Base-by-base conservation (phyloP, 768 basidiomycete genomes). In the Lepiota subincarnata region DNA sequence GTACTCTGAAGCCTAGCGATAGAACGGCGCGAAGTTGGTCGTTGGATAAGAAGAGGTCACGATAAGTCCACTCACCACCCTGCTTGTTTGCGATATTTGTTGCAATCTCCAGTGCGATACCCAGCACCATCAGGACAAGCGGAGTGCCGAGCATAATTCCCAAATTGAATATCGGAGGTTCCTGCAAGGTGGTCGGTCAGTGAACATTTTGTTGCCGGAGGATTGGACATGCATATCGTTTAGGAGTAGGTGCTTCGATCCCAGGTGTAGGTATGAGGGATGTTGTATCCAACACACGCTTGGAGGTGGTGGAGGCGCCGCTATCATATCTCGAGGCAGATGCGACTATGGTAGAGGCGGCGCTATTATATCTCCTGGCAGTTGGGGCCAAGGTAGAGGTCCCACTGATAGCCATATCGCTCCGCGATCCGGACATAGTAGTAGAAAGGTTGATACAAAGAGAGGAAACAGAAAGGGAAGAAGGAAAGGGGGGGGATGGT, bases 1-100 rank as follows among this genome's bases (percentile, higher is more conserved):
- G 79, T 16, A 84, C 81, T 28, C 54, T 31, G 58, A 81, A 87
- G 16, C 85, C 84, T 86, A 56, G 26, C 38, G 20, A n/a, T 47
- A 18, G 16, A 42, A 44, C n/a, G 38, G 49, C 28, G 50, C 39
- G 47, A 50, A 10, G 36, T 43, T 40, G 38, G 31, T 19, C 6
- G 13, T 36, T 36, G 28, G 3, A 31, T 31, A 36, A 22, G 34
- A 46, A 52, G 28, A 24, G 24, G 12, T 14, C 22, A 16, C 34
- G 36, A 24, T n/a, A 8, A 44, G 13, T 41, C 22, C 12, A 20
- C 26, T 61, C 58, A 79, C 81, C 81, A 44, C 73, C 65, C 45
- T 68, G 67, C 24, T 64, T 66, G 22, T 62, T 59, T 0, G 82
- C 83, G 6, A 81, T 19, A 12, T 57, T 60, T 11, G 74, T 69